Evolutionary conservation across 2,329 filamentous ascomycete genomes (phyloP).

Genomic region (Hypomyces perniciosus): DNA sequence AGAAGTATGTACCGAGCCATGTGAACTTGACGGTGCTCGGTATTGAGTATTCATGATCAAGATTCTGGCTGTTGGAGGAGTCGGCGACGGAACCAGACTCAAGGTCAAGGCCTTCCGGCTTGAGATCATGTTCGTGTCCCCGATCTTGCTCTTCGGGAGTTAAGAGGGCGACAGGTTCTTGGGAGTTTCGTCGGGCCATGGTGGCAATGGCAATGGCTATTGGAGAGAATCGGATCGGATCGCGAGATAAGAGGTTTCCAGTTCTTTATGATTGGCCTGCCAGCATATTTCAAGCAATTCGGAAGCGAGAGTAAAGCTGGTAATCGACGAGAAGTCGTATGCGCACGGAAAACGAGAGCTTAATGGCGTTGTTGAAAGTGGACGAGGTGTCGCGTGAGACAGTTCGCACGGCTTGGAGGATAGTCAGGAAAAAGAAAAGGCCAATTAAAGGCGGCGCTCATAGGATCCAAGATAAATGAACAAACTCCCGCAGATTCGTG

Average conservation of each 20-base stretch:
- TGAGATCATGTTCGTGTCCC: constrained; percentile 18
- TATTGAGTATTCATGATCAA: constrained; percentile 41
- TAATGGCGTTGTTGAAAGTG: too few relatives aligned
- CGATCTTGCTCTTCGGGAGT: constrained; percentile 26
- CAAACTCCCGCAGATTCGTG: too few relatives aligned
- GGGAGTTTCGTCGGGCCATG: constrained; percentile 29
- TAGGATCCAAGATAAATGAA: too few relatives aligned
- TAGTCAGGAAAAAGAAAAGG: too few relatives aligned
- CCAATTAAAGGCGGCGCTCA: too few relatives aligned
- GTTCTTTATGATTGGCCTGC: not conserved
- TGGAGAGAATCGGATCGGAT: not conserved
- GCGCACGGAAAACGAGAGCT: not conserved
- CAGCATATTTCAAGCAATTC: not conserved
- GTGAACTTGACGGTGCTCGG: constrained; percentile 41
- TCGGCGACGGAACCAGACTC: constrained; percentile 27
- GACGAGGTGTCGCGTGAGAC: too few relatives aligned
- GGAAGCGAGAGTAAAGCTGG: constrained; percentile 5
- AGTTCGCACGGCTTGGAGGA: too few relatives aligned
- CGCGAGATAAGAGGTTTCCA: constrained; percentile 1
- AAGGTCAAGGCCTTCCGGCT: constrained; percentile 25
- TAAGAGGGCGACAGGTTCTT: constrained; percentile 28
- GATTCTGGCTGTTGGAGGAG: constrained; percentile 27
- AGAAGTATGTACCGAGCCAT: constrained; percentile 48
- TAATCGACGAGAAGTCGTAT: constrained; percentile 2
- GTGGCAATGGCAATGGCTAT: constrained; percentile 3